phyloP scores from a whole-genome alignment of 305 asterid genomes.

The Solanum aculeatissimum region DNA sequence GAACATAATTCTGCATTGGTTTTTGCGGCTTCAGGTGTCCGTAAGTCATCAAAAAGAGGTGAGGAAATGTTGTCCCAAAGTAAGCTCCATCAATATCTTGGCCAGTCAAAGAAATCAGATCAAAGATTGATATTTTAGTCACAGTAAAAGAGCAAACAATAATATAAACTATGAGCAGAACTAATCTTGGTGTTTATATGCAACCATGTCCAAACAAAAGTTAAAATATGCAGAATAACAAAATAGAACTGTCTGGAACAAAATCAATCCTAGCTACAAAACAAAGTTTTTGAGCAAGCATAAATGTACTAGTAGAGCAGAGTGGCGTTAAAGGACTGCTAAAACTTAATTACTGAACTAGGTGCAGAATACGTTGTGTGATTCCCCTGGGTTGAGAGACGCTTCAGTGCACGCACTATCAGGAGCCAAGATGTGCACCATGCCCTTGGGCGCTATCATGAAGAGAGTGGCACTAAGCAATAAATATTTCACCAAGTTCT shows the following conservation, averaged over 20 bases:
- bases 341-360: neutral
- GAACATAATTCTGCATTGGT: conserved; percentile 42
- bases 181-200: neutral
- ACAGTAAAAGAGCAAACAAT: neutral
- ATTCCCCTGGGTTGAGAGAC: neutral
- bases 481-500: neutral
- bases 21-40: conserved; percentile 60
- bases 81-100: conserved; percentile 60
- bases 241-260: neutral
- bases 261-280: neutral
- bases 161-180: neutral
- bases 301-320: neutral
- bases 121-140: neutral
- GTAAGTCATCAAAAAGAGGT: conserved; percentile 52
- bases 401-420: neutral
- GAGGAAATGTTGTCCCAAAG: conserved; percentile 63
- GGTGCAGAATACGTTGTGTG: neutral
- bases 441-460: neutral
- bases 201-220: neutral
- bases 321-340: neutral
- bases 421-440: neutral
- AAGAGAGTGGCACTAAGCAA: neutral
- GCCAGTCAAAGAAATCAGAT: conserved; percentile 19
- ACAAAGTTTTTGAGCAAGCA: neutral
- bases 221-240: neutral